Percentiles rank a stretch among this genome's conserved stretches.
These are phyloP conservation scores for Chaetomium fimeti DNA, from an alignment of 495 filamentous ascomycete genomes.

Conservation along the genomic window DNA sequence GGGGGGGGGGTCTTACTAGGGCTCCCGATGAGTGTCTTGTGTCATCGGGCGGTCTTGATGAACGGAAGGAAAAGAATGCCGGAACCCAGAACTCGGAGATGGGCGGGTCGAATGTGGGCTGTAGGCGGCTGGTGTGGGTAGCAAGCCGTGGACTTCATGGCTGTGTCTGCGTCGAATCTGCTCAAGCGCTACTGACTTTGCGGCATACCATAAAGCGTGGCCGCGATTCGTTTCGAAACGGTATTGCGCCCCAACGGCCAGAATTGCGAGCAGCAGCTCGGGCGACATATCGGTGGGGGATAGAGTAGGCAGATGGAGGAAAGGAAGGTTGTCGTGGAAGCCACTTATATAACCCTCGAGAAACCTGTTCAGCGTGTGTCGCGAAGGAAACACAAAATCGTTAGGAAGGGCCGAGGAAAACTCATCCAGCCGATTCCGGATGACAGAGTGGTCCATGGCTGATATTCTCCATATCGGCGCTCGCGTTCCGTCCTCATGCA, in stretches of 20 bases:
- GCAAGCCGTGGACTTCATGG: slow-evolving; percentile 49
- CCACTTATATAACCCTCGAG: slow-evolving; percentile 66
- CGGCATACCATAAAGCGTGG: slow-evolving; percentile 68
- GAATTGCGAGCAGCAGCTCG: slow-evolving; percentile 62
- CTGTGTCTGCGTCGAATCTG: slow-evolving; percentile 55
- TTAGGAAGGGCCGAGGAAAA: slow-evolving; percentile 65
- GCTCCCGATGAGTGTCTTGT: slow-evolving; percentile 52
- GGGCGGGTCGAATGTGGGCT: slow-evolving; percentile 53
- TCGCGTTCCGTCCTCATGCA: slow-evolving; percentile 44
- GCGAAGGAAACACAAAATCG: slow-evolving; percentile 63
- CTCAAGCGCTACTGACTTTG: slow-evolving; percentile 53
- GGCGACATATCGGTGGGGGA: slow-evolving; percentile 53
- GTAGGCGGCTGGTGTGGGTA: slow-evolving; percentile 51
- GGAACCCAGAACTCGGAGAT: slow-evolving; percentile 50
- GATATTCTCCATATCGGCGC: slow-evolving; percentile 64
- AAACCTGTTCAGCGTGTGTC: slow-evolving; percentile 63
- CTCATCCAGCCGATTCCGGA: slow-evolving; percentile 62
- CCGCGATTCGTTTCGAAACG: slow-evolving; percentile 66
- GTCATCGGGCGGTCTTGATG: slow-evolving; percentile 53
- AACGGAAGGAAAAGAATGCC: slow-evolving; percentile 52
- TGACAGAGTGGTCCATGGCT: slow-evolving; percentile 59
- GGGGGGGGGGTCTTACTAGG: slow-evolving; percentile 41
- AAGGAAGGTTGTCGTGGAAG: slow-evolving; percentile 67
- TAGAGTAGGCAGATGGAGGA: slow-evolving; percentile 65
- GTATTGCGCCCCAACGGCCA: slow-evolving; percentile 65